Evolutionary conservation across 768 basidiomycete genomes (phyloP), one percentile per base, ranked within the genome.

Genomic region (Mycena rebaudengoi): DNA sequence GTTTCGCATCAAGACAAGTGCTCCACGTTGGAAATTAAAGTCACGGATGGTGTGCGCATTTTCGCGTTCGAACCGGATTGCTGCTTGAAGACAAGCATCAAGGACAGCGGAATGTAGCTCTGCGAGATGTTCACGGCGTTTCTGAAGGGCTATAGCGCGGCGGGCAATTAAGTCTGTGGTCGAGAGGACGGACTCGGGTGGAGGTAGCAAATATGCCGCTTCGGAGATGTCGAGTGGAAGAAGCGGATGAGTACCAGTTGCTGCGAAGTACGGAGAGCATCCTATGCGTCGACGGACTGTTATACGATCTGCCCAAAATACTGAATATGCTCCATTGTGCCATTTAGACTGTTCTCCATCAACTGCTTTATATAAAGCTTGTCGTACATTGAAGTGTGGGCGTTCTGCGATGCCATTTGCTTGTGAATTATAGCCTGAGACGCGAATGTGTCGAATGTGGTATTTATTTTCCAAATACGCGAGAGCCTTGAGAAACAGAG

Each of bases 1-100:
- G 55, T 83, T 81, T 7, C 74, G 62, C 0, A 78, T 68, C 0
- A 37, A 37, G 35, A 37, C 35, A 37, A 83, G 69, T 2, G 72
- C 71, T 18, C 79, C 78, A 4, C 53, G 60, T 25, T 69, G 28
- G 61, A 78, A 81, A n/a, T 71, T 44, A 48, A 58, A 74, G 20
- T 75, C 62, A 1, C 46, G 40, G 26, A 78, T 76, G 3, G 58
- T 66, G 18, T 59, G 16, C 1, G 60, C 56, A 43, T 76, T 71
- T 0, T 70, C 55, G 13, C 62, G 32, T 40, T 73, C 64, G 46
- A 71, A 71, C 4, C 52, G 52, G 0, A 16, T 16, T 3, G 70
- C 71, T 3, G 64, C 70, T 25, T 61, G 56, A n/a, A 64, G 12
- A 3, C 69, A 35, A 0, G 66, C 65, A 26, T 67, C 54, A 23